Evolutionary conservation across 768 basidiomycete genomes (phyloP), one percentile per base, ranked within the genome.

Genomic region (Boletus tylopilopsis): DNA sequence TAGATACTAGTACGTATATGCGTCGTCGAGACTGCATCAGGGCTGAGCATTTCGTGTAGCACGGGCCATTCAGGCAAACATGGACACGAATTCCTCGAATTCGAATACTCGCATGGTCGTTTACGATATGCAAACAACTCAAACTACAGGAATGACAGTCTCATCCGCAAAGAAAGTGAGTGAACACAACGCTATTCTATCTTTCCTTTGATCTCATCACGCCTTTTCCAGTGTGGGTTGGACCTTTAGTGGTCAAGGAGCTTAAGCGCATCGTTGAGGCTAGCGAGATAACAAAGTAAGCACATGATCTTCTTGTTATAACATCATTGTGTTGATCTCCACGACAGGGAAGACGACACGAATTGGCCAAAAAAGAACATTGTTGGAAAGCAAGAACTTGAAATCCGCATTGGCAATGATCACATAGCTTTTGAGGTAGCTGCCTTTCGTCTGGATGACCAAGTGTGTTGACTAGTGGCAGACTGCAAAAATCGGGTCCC

Each of bases 301-400:
- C 6, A 7, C 13, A 9, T 21, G 4, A 10, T 29, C 3, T 2
- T 7, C 9, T 12, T 10, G 7, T 2, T 27, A 29, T 45, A 11
- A 40, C 16, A 6, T 21, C 8, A 18, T 22, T 15, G 6, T 3
- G 6, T 47, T 56, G 34, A 60, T 50, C 7, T 1, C n/a, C 33
- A 12, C 36, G 21, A 8, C 71, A 98, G 94, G 75, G 96, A 99
- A 79, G 96, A 99, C 66, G 96, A 99, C 72, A 79, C 85, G 1
- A 90, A 92, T 62, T 99, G 96, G 96, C 96, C 96, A 5, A 96
- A 97, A 74, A 97, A 96, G 76, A 95, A 95, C 68, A 94, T 97
- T 25, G 94, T 97, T 23, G 96, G 96, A 40, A 94, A 95, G 72
- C 96, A 99, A 68, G 95, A 98, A 70, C 79, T 99, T 33, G 96